Evolutionary conservation across 352 stramenopile species (phyloP).

Genomic region (Globisporangium recalcitrans): DNA sequence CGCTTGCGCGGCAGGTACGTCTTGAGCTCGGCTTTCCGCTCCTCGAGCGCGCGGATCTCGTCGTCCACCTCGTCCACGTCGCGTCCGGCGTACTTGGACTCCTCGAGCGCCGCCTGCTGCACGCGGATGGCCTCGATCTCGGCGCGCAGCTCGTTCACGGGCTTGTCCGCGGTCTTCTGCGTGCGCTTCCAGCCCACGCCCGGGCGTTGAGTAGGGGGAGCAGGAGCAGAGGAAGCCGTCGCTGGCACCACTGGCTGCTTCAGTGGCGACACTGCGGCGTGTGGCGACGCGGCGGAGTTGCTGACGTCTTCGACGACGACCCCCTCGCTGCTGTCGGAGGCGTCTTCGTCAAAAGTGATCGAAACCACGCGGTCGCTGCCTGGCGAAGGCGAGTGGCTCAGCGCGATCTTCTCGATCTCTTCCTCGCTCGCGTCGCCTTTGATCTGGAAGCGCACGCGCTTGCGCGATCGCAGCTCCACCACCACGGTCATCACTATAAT

Average conservation of each 20-base stretch:
- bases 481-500: slow-evolving; percentile 51
- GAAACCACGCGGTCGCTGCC: slow-evolving; percentile 55
- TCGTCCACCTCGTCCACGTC: slow-evolving; percentile 80
- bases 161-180: slow-evolving; percentile 19
- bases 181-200: slow-evolving; percentile 50
- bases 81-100: slow-evolving; percentile 65
- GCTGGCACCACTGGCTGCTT: slow-evolving; percentile 16
- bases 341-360: slow-evolving; percentile 64
- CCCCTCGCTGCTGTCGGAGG: slow-evolving; percentile 9
- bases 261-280: slow-evolving; percentile 13
- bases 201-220: slow-evolving; percentile 25
- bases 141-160: slow-evolving; percentile 26
- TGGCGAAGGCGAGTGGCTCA: slow-evolving; percentile 31
- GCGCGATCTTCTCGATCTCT: slow-evolving; percentile 58
- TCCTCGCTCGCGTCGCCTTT: slow-evolving; percentile 47
- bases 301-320: slow-evolving; percentile 20
- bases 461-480: slow-evolving; percentile 49
- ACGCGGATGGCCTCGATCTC: slow-evolving; percentile 60
- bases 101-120: slow-evolving; percentile 57
- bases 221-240: slow-evolving; percentile 14
- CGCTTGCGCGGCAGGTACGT: slow-evolving; percentile 65
- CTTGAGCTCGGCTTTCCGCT: slow-evolving; percentile 64
- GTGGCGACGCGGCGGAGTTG: slow-evolving; percentile 17
- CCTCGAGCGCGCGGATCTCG: slow-evolving; percentile 63
- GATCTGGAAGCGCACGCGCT: slow-evolving; percentile 52